These are phyloP conservation scores for Saussurea involucrata DNA, from an alignment of 129 eudicot genomes.

Conservation along the genomic window DNA sequence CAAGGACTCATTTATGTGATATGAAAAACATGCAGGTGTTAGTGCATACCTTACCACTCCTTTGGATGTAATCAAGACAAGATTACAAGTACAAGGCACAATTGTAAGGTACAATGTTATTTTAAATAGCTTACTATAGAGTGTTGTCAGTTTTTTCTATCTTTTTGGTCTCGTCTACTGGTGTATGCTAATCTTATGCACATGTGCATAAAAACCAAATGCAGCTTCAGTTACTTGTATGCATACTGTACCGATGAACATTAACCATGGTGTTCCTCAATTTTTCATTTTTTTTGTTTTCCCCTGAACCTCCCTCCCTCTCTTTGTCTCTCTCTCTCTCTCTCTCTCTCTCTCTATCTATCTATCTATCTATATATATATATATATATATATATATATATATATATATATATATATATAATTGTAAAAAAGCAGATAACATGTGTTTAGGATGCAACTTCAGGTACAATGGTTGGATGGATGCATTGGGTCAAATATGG, in stretches of 20 bases:
- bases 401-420: not conserved
- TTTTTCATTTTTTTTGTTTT: too few relatives aligned
- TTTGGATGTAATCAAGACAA: slow-evolving; percentile 93
- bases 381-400: not conserved
- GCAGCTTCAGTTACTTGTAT: too few relatives aligned
- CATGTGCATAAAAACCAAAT: too few relatives aligned
- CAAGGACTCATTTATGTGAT: not conserved
- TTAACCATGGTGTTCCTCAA: too few relatives aligned
- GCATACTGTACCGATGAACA: too few relatives aligned
- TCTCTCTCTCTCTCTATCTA: not conserved
- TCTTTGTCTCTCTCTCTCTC: not conserved
- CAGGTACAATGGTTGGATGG: slow-evolving; percentile 90
- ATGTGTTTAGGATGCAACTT: not conserved
- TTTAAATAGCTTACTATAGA: not conserved
- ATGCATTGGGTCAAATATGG: slow-evolving; percentile 73
- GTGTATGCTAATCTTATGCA: too few relatives aligned
- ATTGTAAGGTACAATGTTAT: slow-evolving; percentile 42
- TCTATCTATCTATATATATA: too few relatives aligned
- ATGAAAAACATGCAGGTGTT: slow-evolving; percentile 53
- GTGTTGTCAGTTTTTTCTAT: not conserved
- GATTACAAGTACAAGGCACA: slow-evolving; percentile 93
- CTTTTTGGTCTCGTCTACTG: not conserved
- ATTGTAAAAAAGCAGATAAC: not conserved
- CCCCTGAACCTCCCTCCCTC: too few relatives aligned
- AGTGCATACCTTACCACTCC: slow-evolving; percentile 96